phyloP scores from a whole-genome alignment of 2,329 filamentous ascomycete species.

The Coniochaeta sp. region DNA sequence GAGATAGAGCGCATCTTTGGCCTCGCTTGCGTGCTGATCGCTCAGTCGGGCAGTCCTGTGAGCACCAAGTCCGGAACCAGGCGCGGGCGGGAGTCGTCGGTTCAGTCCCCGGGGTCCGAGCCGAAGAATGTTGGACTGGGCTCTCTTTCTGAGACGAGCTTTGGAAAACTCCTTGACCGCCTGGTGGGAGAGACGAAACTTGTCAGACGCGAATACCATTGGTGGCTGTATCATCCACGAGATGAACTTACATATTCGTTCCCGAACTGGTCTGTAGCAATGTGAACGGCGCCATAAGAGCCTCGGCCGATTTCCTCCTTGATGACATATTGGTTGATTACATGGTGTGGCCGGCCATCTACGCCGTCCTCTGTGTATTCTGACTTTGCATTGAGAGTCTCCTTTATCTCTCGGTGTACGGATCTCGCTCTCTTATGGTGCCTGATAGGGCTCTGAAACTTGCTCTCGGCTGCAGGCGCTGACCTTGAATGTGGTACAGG shows the following conservation, averaged over 20 bases:
- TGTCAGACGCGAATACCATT: not conserved
- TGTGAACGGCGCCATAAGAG: slow-evolving; percentile 89
- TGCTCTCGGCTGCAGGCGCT: slow-evolving; percentile 28
- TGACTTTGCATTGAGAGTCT: slow-evolving; percentile 85
- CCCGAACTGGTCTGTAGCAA: slow-evolving; percentile 84
- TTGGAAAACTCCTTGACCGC: slow-evolving; percentile 98
- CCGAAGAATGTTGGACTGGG: slow-evolving; percentile 75
- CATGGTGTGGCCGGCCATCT: slow-evolving; percentile 73
- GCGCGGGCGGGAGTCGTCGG: slow-evolving; percentile 8
- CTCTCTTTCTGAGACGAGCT: slow-evolving; percentile 77
- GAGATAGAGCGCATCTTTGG: slow-evolving; percentile 66
- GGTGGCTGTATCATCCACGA: not conserved
- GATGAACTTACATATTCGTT: slow-evolving; percentile 72
- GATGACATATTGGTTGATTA: slow-evolving; percentile 92
- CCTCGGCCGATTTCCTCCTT: slow-evolving; percentile 94
- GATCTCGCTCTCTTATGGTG: slow-evolving; percentile 53
- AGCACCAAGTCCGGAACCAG: slow-evolving; percentile 17
- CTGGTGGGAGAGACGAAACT: slow-evolving; percentile 34
- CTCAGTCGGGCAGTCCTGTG: slow-evolving; percentile 16
- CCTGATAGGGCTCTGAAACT: slow-evolving; percentile 46
- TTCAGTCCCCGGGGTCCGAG: slow-evolving; percentile 13
- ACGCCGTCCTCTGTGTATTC: slow-evolving; percentile 80
- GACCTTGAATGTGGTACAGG: slow-evolving; percentile 25
- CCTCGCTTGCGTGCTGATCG: slow-evolving; percentile 48
- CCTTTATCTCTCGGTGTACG: slow-evolving; percentile 54